Evolutionary conservation across 257 asterid genomes (phyloP), one percentile per base, ranked within the genome.

Genomic region (Hygrophila difformis): DNA sequence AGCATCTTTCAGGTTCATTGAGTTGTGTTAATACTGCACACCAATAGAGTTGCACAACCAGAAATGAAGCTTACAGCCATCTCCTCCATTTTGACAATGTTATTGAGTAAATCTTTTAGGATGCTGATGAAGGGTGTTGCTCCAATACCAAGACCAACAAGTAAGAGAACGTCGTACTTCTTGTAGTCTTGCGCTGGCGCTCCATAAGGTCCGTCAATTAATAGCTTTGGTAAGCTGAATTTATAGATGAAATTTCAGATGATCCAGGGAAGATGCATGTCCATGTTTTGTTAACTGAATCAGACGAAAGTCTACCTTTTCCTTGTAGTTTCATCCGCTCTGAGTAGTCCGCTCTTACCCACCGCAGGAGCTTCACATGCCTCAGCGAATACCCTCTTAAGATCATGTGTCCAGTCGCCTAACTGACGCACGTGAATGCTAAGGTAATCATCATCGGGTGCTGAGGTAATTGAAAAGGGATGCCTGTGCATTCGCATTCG

Each of bases 321-420:
- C 75, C 62, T 72, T n/a, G 95, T 81, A 55, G 62, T 78, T 76
- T 81, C 97, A 39, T 88, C 97, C 41, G 95, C 94, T 75, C 95
- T 60, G 36, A 84, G 93, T 40, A 84, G 60, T 12, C 97, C 97
- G 60, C 95, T 88, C 67, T 81, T 81, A 28, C 97, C 97, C 16
- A 66, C 52, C 44, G 67, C 59, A 8, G 95, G 84, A 56, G 73
- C 56, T 60, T 84, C 95, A 39, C 97, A 88, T 15, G 92, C 97
- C 68, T 74, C 94, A 3, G 97, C 51, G 37, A 88, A 88, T 22
- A 81, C 93, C 57, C 84, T 72, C 71, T 76, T 84, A n/a, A 88
- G 84, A 49, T 88, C 94, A 18, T 71, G 94, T 23, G 97, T 88
- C 97, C 97, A 88, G 55, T 88, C 97, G n/a, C 97, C 97, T 41